These are phyloP conservation scores for Kwoniella sp. DNA, from an alignment of 768 basidiomycete genomes.

Conservation along the genomic window DNA sequence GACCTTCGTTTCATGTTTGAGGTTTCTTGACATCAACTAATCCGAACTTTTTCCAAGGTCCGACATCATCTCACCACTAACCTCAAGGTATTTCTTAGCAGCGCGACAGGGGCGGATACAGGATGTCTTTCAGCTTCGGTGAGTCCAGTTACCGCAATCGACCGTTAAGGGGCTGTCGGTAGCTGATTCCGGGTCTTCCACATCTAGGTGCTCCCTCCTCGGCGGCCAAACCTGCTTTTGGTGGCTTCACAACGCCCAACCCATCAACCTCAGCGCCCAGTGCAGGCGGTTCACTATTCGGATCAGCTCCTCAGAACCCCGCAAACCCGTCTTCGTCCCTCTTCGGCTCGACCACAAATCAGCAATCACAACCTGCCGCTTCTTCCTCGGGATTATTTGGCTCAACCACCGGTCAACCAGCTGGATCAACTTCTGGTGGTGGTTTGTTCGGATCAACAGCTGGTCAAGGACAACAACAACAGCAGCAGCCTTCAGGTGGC, in stretches of 20 bases:
- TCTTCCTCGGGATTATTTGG: conserved; percentile 18
- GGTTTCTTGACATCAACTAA: too few species aligned
- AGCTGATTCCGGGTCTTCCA: background rate
- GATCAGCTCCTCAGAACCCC: conserved; percentile 21
- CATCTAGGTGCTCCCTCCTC: conserved; percentile 9
- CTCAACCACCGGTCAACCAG: conserved; percentile 10
- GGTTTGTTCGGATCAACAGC: conserved; percentile 23
- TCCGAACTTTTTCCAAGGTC: too few species aligned
- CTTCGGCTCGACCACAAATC: conserved; percentile 21
- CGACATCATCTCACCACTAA: too few species aligned
- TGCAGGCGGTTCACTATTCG: conserved; percentile 17
- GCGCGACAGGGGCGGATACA: too few species aligned
- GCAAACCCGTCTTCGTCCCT: conserved; percentile 22
- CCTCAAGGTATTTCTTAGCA: too few species aligned
- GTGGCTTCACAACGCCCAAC: conserved; percentile 36
- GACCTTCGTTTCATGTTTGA: too few species aligned
- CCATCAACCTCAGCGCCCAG: conserved; percentile 9
- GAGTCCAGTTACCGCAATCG: background rate
- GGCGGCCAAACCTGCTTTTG: conserved; percentile 35
- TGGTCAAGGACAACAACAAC: conserved; percentile 1
- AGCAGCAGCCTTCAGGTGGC: background rate
- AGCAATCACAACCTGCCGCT: conserved; percentile 19
- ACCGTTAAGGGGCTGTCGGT: too few species aligned
- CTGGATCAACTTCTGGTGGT: conserved; percentile 5
- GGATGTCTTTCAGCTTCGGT: conserved; percentile 23